Evolutionary conservation across 768 basidiomycete genomes (phyloP).

Genomic region (Psilocybe subaeruginosa): DNA sequence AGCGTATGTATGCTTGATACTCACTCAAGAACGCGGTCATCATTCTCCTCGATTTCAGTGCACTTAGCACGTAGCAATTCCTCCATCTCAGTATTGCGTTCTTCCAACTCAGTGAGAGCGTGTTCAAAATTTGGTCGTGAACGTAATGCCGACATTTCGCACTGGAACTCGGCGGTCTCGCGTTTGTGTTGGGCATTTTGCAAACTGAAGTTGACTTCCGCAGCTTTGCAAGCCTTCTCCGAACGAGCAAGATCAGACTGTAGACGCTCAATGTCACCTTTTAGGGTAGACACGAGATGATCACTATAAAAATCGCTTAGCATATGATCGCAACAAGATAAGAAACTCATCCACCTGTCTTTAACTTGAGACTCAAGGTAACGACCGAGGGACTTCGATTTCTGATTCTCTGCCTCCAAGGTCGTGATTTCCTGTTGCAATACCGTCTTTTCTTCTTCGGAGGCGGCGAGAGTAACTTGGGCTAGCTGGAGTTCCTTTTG

Average conservation of each 20-base stretch:
- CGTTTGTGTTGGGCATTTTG: conserved; percentile 71
- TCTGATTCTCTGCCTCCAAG: conserved; percentile 68
- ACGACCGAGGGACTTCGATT: conserved; percentile 59
- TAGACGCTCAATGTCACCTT: conserved; percentile 42
- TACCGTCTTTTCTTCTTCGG: conserved; percentile 52
- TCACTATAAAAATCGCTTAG: conserved; percentile 43
- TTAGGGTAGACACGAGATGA: conserved; percentile 38
- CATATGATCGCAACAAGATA: background rate
- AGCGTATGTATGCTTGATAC: conserved; percentile 21
- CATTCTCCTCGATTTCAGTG: conserved; percentile 81
- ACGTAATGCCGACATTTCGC: conserved; percentile 55
- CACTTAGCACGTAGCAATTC: conserved; percentile 70
- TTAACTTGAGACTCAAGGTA: conserved; percentile 66
- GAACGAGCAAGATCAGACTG: conserved; percentile 49
- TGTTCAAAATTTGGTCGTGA: conserved; percentile 58
- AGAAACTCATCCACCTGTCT: conserved; percentile 51
- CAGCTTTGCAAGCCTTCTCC: conserved; percentile 61
- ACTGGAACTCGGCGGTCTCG: conserved; percentile 57
- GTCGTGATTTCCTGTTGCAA: conserved; percentile 60
- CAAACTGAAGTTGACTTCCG: conserved; percentile 68
- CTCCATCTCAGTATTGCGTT: conserved; percentile 78
- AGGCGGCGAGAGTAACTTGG: conserved; percentile 32
- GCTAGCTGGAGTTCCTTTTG: conserved; percentile 45
- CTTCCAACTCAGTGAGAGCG: conserved; percentile 61
- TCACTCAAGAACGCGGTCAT: conserved; percentile 80